Conservation (phyloP, 1,284 basidiomycete species). For the Heterobasidion occidentale region DNA sequence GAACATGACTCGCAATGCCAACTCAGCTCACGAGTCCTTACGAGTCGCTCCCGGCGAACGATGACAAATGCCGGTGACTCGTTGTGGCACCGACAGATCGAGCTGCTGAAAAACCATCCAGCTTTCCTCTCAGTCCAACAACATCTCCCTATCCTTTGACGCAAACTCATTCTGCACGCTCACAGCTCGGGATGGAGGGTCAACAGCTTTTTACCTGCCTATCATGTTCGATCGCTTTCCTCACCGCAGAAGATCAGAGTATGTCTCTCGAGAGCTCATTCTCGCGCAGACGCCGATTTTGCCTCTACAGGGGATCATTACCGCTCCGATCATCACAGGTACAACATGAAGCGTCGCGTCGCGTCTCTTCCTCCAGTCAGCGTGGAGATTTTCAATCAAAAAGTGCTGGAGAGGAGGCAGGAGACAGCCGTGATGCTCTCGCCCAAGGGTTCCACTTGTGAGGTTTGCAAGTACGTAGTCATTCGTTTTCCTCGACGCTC, state of each 20-base stretch:
- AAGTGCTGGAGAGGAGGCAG: conserved; percentile 74
- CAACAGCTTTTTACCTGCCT: conserved; percentile 75
- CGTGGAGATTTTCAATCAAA: conserved; percentile 78
- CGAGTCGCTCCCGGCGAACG: too few relatives aligned
- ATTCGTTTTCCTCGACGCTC: background rate
- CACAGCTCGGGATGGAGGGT: background rate
- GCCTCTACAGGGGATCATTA: conserved; percentile 70
- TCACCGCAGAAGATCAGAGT: conserved; percentile 82
- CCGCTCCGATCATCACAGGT: conserved; percentile 91
- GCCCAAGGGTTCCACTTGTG: conserved; percentile 60
- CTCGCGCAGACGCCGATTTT: background rate
- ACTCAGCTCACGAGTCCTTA: too few relatives aligned
- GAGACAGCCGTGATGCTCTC: conserved; percentile 70
- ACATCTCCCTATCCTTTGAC: too few relatives aligned
- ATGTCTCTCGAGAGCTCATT: conserved; percentile 16
- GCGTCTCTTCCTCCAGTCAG: conserved; percentile 87
- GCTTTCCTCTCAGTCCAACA: too few relatives aligned
- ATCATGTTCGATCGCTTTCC: conserved; percentile 88
- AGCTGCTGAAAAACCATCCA: too few relatives aligned
- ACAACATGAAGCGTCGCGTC: conserved; percentile 97
- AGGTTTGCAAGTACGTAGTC: conserved; percentile 69
- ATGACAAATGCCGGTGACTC: too few relatives aligned
- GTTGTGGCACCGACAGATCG: too few relatives aligned
- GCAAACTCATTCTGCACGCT: too few relatives aligned
- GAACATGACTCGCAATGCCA: too few relatives aligned